phyloP scores from a whole-genome alignment of 768 basidiomycete genomes.

The Lactarius indigo region DNA sequence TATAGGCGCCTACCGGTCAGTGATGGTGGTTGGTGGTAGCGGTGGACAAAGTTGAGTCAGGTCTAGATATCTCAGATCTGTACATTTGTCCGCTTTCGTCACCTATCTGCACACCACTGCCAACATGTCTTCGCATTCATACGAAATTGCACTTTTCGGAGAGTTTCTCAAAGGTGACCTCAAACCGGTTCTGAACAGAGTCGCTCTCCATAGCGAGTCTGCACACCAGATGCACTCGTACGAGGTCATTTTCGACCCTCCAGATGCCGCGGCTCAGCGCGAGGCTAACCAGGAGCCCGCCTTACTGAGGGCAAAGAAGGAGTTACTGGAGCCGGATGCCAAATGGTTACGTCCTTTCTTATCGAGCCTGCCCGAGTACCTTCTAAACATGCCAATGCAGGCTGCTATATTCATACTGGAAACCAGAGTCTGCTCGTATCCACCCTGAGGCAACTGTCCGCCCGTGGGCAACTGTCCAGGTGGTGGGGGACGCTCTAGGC shows the following conservation, averaged over 20 bases:
- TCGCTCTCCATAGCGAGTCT: conserved; percentile 78
- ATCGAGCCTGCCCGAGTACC: background rate
- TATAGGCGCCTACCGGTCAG: background rate
- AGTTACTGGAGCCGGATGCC: conserved; percentile 56
- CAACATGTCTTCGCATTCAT: conserved; percentile 46
- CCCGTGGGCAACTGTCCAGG: conserved; percentile 78
- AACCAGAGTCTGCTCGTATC: conserved; percentile 78
- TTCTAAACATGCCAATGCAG: conserved; percentile 35
- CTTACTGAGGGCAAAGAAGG: conserved; percentile 70
- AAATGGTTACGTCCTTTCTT: conserved; percentile 50
- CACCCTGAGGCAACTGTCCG: conserved; percentile 86
- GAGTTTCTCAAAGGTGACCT: conserved; percentile 79
- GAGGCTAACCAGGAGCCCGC: conserved; percentile 64
- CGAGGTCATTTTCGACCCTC: conserved; percentile 79
- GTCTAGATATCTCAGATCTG: conserved; percentile 14
- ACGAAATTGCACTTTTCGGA: conserved; percentile 80
- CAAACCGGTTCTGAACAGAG: conserved; percentile 71
- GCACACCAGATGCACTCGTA: conserved; percentile 68
- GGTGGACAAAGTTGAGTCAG: background rate
- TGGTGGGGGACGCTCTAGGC: conserved; percentile 73
- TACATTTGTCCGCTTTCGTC: background rate
- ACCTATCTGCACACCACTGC: background rate
- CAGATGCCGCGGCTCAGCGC: conserved; percentile 60
- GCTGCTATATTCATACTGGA: conserved; percentile 76
- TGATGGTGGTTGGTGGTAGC: background rate